Base-by-base conservation (phyloP, 345 rosid species). In the Moringa oleifera region DNA sequence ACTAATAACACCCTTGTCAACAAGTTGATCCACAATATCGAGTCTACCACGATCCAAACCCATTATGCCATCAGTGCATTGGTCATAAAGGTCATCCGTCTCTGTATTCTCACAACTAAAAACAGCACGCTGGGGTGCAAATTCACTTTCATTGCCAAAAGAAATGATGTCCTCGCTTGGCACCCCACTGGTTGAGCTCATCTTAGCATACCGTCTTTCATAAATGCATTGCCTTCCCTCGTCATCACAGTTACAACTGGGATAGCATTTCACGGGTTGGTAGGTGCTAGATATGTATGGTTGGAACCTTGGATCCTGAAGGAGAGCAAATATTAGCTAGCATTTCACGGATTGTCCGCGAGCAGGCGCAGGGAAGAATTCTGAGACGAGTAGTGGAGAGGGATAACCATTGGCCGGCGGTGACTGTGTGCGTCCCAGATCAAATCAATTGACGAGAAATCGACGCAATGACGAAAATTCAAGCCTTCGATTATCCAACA, bases 51-150 rank as follows among this genome's bases (percentile, higher is more conserved):
- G 80, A 58, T 89, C 93, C 68, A 89, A 71, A 11, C 96, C 96
- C 80, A 89, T 84, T 24, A 89, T 89, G 45, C 93, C 96, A 71
- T 89, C 93, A 72, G 93, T 88, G 51, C 84, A 88, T 45, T 89
- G 89, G 68, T 79, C 75, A 64, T 82, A 89, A 49, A 86, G 83
- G 50, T 82, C 96, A 10, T 89, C 93, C 0, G 93, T 89, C 69
- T 89, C 90, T 20, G 50, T 37, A 58, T 76, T 86, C 74, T 89
- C 89, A 36, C 90, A 89, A n/a, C 96, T 89, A 23, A 89, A 86
- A 57, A 82, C 79, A 68, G 87, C 87, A 23, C 81, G 89, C 57
- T 86, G 93, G 0, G 96, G 85, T 37, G 64, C 65, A 36, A 84
- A 81, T 50, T 73, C 85, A 51, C 96, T 89, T 71, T 73, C 85